These are phyloP conservation scores for Calonectria honghensis DNA, from an alignment of 2,329 filamentous ascomycete genomes.

Conservation along the genomic window DNA sequence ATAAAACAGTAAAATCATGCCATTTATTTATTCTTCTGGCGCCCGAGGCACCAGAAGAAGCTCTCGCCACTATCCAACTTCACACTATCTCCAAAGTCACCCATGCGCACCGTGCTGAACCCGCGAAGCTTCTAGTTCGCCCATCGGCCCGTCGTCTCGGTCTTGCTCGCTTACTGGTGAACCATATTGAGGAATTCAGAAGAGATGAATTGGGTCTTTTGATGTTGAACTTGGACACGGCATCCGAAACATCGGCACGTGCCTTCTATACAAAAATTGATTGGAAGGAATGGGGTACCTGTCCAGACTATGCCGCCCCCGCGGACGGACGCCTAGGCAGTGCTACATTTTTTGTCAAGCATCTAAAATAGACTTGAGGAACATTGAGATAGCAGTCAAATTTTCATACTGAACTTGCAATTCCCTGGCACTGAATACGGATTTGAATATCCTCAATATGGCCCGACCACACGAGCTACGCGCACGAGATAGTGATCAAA, in stretches of 20 bases:
- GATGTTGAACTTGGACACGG: slow-evolving; percentile 15
- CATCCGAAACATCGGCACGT: background rate
- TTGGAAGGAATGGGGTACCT: slow-evolving; percentile 27
- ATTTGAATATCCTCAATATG: background rate
- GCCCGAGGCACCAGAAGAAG: background rate
- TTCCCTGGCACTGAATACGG: background rate
- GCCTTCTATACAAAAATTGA: slow-evolving; percentile 17
- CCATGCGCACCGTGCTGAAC: slow-evolving; percentile 19
- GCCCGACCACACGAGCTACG: background rate
- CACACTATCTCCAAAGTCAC: slow-evolving; percentile 27
- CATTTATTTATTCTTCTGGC: slow-evolving; percentile 9
- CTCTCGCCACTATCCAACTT: slow-evolving; percentile 13
- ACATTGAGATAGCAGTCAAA: background rate
- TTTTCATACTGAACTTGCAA: background rate
- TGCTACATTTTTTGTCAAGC: slow-evolving; percentile 19
- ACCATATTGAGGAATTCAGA: slow-evolving; percentile 15
- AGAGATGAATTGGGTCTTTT: background rate
- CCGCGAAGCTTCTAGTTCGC: slow-evolving; percentile 18
- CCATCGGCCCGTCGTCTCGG: slow-evolving; percentile 24
- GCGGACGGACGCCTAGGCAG: slow-evolving; percentile 16
- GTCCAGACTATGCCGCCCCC: slow-evolving; percentile 25
- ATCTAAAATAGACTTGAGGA: slow-evolving; percentile 6
- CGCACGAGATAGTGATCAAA: background rate
- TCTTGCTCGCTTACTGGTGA: slow-evolving; percentile 4
- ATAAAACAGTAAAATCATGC: background rate